phyloP scores from a whole-genome alignment of 352 stramenopile species.

The Poterioochromonas sp. region DNA sequence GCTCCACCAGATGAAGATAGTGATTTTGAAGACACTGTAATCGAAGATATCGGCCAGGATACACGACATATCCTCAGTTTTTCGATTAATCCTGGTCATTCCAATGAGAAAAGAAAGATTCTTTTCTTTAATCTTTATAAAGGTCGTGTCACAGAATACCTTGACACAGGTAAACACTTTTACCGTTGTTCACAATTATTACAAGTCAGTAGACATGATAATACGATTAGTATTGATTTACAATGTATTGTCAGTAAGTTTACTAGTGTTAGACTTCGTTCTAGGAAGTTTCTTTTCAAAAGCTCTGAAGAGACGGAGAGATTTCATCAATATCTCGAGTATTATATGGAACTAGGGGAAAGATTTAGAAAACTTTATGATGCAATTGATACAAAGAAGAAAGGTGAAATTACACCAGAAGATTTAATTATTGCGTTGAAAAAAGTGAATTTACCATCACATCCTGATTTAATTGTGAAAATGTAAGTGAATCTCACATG shows the following conservation, averaged over 20 bases:
- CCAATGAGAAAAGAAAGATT: too few species aligned
- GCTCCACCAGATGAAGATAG: too few species aligned
- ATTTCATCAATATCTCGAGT: constrained; percentile 18
- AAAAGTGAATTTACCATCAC: not conserved
- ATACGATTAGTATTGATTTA: not conserved
- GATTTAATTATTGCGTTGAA: not conserved
- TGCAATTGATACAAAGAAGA: not conserved
- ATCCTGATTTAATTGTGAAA: not conserved
- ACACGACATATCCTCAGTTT: too few species aligned
- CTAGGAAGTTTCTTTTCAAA: not conserved
- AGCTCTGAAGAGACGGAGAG: not conserved
- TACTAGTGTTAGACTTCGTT: not conserved
- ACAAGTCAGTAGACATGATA: too few species aligned
- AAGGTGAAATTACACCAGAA: not conserved
- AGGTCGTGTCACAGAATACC: too few species aligned
- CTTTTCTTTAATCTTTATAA: too few species aligned
- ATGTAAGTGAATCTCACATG: constrained; percentile 1
- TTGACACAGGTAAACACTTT: too few species aligned
- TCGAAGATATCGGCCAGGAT: too few species aligned
- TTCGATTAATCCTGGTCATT: too few species aligned
- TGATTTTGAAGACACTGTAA: too few species aligned
- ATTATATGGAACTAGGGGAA: not conserved
- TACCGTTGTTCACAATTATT: too few species aligned
- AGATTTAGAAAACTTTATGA: not conserved
- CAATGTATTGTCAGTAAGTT: not conserved